Conservation (phyloP, 2,329 filamentous ascomycete species). For the Colletotrichum theobromicola region DNA sequence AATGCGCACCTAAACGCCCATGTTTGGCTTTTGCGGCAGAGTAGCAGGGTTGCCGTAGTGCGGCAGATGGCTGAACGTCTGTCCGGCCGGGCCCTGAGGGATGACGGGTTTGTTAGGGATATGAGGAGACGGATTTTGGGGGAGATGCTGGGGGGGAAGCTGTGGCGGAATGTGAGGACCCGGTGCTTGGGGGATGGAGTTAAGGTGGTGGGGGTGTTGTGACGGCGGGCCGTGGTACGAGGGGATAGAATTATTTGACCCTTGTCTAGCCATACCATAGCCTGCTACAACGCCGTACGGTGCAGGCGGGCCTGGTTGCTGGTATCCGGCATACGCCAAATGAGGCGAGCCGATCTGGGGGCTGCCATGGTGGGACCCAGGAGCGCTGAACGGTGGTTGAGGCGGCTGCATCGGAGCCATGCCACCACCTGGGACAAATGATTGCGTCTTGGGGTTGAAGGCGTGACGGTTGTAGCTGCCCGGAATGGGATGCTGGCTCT, state of each 20-base stretch:
- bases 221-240: constrained; percentile 49
- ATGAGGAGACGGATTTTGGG: constrained; percentile 46
- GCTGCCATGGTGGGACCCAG: constrained; percentile 56
- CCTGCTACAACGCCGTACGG: constrained; percentile 49
- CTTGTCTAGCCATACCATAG: constrained; percentile 62
- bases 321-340: constrained; percentile 54
- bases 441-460: constrained; percentile 94
- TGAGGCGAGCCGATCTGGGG: constrained; percentile 59
- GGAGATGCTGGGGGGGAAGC: constrained; percentile 44
- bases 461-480: constrained; percentile 83
- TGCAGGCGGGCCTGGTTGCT: constrained; percentile 48
- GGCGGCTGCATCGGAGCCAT: constrained; percentile 52
- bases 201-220: constrained; percentile 44
- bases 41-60: constrained; percentile 65
- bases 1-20: constrained; percentile 30
- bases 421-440: constrained; percentile 75
- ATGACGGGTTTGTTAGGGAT: constrained; percentile 52
- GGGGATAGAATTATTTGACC: constrained; percentile 59
- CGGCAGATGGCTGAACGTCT: constrained; percentile 58
- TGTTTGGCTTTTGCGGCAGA: constrained; percentile 63
- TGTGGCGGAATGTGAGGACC: constrained; percentile 40
- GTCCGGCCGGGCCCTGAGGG: constrained; percentile 44
- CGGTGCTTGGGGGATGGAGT: constrained; percentile 35
- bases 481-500: constrained; percentile 81
- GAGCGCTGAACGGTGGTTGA: constrained; percentile 52